Evolutionary conservation across 1,284 basidiomycete species (phyloP).

Genomic region (Cutaneotrichosporon mucoides): DNA sequence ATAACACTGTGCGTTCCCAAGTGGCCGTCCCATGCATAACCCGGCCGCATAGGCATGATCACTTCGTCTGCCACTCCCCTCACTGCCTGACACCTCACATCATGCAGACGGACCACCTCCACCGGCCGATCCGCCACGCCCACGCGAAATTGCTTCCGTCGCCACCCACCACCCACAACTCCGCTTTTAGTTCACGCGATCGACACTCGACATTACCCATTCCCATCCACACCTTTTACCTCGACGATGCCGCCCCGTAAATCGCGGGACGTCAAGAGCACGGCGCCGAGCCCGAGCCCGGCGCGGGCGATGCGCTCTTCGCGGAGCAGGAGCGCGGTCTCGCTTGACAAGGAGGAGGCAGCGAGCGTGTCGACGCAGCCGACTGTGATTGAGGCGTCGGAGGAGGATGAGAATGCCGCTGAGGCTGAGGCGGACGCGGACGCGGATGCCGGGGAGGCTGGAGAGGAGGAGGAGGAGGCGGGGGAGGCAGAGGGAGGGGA

Average conservation of each 20-base stretch:
- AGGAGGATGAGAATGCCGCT: no score
- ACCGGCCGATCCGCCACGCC: background rate
- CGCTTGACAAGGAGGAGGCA: background rate
- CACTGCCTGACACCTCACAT: no score
- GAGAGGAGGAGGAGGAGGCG: conserved; percentile 8
- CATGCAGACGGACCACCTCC: background rate
- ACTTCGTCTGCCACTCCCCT: no score
- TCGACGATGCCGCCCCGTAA: conserved; percentile 22
- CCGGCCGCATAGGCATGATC: no score
- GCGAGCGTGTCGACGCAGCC: conserved; percentile 7
- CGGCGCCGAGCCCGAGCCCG: conserved; percentile 34
- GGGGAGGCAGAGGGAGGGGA: conserved; percentile 5
- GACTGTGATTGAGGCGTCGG: conserved; percentile 5
- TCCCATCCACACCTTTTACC: background rate
- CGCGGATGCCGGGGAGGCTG: no score
- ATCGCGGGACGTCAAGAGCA: conserved; percentile 28
- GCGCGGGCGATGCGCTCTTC: conserved; percentile 11
- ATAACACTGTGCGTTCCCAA: no score
- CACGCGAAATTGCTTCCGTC: background rate
- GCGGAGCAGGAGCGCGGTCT: conserved; percentile 1
- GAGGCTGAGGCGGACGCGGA: no score
- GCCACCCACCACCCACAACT: conserved; percentile 1
- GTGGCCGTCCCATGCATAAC: no score
- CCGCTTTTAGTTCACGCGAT: no score
- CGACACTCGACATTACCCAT: background rate